These are phyloP conservation scores for Penicillium flavigenum DNA, from an alignment of 495 filamentous ascomycete species.

Conservation along the genomic window DNA sequence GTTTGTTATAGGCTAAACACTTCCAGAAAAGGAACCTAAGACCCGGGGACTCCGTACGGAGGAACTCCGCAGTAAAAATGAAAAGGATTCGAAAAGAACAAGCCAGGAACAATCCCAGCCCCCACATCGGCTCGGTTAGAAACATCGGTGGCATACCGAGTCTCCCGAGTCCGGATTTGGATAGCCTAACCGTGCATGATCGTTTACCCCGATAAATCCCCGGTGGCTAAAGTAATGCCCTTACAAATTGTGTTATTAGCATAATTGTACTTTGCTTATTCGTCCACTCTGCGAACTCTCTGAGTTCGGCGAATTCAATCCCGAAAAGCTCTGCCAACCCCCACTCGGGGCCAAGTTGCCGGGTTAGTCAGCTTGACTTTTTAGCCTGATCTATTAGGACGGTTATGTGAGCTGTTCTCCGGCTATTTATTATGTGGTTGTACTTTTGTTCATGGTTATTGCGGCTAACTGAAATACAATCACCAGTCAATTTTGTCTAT, in stretches of 20 bases:
- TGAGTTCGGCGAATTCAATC: background rate
- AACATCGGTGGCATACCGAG: slow-evolving; percentile 13
- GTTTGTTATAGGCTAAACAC: background rate
- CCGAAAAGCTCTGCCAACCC: background rate
- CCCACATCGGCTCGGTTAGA: slow-evolving; percentile 22
- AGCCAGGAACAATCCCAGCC: slow-evolving; percentile 6
- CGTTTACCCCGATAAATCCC: slow-evolving; percentile 4
- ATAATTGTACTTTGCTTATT: background rate
- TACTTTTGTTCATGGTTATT: background rate
- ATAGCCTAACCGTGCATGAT: slow-evolving; percentile 6
- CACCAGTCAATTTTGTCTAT: background rate
- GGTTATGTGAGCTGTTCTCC: background rate
- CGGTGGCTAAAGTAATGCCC: background rate
- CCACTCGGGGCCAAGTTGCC: background rate
- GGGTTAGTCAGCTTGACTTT: background rate
- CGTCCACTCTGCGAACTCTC: background rate
- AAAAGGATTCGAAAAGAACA: slow-evolving; percentile 5
- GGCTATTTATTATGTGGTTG: background rate
- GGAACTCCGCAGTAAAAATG: background rate
- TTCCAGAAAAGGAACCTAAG: background rate
- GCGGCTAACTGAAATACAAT: background rate
- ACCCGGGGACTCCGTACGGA: background rate
- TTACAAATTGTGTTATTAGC: background rate
- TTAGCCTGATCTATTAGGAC: background rate
- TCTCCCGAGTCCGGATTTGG: slow-evolving; percentile 18